Evolutionary conservation across 2,329 filamentous ascomycete genomes (phyloP), one percentile per base, ranked within the genome.

Genomic region (Ophiobolus disseminans): DNA sequence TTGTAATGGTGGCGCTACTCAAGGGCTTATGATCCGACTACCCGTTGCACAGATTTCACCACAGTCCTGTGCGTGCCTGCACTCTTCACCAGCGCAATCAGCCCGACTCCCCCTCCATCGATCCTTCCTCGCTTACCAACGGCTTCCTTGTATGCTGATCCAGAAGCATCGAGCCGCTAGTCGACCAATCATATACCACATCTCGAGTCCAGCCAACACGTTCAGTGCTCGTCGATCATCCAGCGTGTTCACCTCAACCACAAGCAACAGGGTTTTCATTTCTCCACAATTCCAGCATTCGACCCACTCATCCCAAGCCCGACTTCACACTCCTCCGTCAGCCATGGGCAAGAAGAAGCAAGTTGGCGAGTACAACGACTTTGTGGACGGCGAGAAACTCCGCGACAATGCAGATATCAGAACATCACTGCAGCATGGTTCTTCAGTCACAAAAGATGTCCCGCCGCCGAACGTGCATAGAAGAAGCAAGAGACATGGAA

Each of bases 301-400:
- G 22, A 5, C 17, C 17, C 21, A 20, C 25, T 13, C 16, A 5
- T 22, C 28, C 8, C 13, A 22, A n/a, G 9, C 19, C 36, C 21
- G 20, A 25, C 14, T 7, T 25, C 20, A 34, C 20, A 39, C 34
- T 36, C 19, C 40, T 28, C 19, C 42, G 5, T 16, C 42, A 19
- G 48, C 3, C 34, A 72, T 72, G 69, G 67, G 66, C 34, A 71
- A 65, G 39, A 70, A 68, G 31, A 61, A 59, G 17, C 42, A 16
- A 3, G 68, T 50, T 8, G 45, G 50, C 26, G 65, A 58, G 49
- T 71, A 72, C 59, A 72, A 72, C 47, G 66, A 69, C 42, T 72
- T 67, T 36, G 39, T 70, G 14, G 71, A 72, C 36, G 67, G 68
- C 44, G 66, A 70, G 25, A 66, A 67, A 40, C 52, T 70, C 11